These are phyloP conservation scores for Urtica urens DNA, from an alignment of 306 rosid genomes.

Conservation along the genomic window DNA sequence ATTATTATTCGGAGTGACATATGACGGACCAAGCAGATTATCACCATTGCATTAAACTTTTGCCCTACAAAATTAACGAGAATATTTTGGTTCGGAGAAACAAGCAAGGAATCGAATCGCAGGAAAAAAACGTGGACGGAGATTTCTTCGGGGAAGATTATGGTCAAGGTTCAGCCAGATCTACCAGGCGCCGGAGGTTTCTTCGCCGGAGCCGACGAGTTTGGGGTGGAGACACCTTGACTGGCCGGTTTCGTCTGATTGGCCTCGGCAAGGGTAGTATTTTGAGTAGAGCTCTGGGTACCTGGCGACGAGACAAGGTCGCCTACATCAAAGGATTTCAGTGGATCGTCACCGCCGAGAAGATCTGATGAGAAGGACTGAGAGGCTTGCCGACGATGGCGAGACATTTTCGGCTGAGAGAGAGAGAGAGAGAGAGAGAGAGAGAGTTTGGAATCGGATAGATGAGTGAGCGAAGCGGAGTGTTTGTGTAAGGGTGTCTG, in stretches of 20 bases:
- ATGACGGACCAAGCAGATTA: neutral
- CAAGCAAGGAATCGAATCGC: neutral
- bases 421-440: conserved; percentile 1
- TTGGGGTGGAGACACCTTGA: neutral
- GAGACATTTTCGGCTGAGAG: conserved; percentile 8
- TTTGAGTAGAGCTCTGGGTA: neutral
- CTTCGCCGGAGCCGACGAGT: conserved; percentile 6
- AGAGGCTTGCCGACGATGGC: conserved; percentile 24
- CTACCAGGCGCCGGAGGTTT: conserved; percentile 15
- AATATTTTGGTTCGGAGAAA: too few species aligned
- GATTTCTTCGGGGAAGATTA: neutral
- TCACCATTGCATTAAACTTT: too few species aligned
- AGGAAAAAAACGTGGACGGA: neutral
- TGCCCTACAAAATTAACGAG: too few species aligned
- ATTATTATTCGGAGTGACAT: too few species aligned
- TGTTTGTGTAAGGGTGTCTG: neutral
- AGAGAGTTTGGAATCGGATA: neutral
- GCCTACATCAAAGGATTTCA: conserved; percentile 1
- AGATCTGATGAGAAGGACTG: conserved; percentile 15
- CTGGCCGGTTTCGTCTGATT: neutral
- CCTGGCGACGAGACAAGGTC: neutral
- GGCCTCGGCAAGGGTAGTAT: neutral
- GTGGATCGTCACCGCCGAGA: conserved; percentile 8
- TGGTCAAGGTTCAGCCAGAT: conserved; percentile 4
- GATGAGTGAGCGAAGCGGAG: conserved; percentile 1